A percentile compares a stretch with the other conserved stretches of the same genome.
Conservation (phyloP, 768 basidiomycete species). For the Suillus decipiens region DNA sequence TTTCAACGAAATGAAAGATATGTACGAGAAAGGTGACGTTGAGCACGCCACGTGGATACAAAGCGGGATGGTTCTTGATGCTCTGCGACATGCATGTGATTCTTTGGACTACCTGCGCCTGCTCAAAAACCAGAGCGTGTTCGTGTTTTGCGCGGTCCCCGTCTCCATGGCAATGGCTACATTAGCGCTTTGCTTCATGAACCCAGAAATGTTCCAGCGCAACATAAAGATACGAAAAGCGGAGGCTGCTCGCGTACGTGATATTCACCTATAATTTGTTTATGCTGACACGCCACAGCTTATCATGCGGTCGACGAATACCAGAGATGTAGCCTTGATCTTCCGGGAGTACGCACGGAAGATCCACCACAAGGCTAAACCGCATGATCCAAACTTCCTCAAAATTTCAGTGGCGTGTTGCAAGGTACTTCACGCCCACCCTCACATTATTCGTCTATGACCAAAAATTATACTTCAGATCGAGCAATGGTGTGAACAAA, state of each 20-base stretch:
- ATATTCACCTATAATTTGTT: background rate
- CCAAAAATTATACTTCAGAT: conserved; percentile 46
- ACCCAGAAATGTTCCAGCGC: conserved; percentile 76
- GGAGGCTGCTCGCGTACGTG: conserved; percentile 74
- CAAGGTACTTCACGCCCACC: conserved; percentile 51
- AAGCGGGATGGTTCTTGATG: conserved; percentile 88
- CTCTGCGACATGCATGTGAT: conserved; percentile 80
- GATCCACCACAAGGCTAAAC: conserved; percentile 79
- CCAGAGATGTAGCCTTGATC: conserved; percentile 85
- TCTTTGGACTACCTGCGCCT: conserved; percentile 87
- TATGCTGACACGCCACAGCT: conserved; percentile 47
- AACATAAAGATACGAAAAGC: conserved; percentile 97
- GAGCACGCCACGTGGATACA: conserved; percentile 78
- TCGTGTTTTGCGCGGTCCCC: conserved; percentile 95
- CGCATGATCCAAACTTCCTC: conserved; percentile 87
- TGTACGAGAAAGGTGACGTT: conserved; percentile 57
- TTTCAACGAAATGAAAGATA: conserved; percentile 70
- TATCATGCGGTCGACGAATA: conserved; percentile 91
- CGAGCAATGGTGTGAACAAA: conserved; percentile 90
- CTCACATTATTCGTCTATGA: conserved; percentile 2
- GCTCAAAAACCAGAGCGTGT: conserved; percentile 88
- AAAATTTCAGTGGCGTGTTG: conserved; percentile 81
- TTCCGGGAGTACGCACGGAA: conserved; percentile 81
- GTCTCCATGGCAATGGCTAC: conserved; percentile 96
- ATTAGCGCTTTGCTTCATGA: conserved; percentile 91